phyloP scores from a whole-genome alignment of 257 asterid species.

The Scutellaria barbata region DNA sequence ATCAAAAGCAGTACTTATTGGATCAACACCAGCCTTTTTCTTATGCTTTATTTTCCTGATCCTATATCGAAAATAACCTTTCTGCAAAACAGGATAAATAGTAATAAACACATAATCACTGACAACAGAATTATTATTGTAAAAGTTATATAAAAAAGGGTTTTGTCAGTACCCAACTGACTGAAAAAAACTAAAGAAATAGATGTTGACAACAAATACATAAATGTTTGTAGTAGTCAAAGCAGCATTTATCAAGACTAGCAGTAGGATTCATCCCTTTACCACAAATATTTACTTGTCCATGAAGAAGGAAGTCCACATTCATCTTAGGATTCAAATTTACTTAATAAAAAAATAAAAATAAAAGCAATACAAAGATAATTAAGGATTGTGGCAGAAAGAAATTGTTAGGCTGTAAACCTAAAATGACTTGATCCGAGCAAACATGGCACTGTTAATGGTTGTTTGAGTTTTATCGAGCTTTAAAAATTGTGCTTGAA shows the following conservation, averaged over 20 bases:
- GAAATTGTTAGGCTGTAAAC: conserved; percentile 5
- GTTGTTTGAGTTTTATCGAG: background rate
- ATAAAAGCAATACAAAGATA: background rate
- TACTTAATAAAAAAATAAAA: background rate
- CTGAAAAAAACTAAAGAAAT: background rate
- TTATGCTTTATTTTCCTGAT: conserved; percentile 50
- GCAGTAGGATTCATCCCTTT: conserved; percentile 14
- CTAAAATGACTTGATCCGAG: background rate
- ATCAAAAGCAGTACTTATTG: conserved; percentile 96
- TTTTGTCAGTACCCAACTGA: background rate
- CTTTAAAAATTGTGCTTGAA: background rate
- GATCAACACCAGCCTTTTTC: conserved; percentile 80
- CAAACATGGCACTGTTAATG: background rate
- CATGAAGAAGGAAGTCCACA: conserved; percentile 10
- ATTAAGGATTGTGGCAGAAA: background rate
- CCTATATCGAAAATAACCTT: conserved; percentile 59
- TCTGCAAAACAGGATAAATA: conserved; percentile 59
- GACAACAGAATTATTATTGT: background rate
- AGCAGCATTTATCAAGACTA: conserved; percentile 17
- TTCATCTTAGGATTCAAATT: conserved; percentile 14
- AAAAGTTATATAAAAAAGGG: conserved; percentile 16
- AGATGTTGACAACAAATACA: background rate
- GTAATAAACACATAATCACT: conserved; percentile 29
- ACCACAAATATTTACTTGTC: conserved; percentile 12
- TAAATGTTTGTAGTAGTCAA: background rate